Evolutionary conservation across 1,284 basidiomycete genomes (phyloP).

Genomic region (Kwoniella shivajii): DNA sequence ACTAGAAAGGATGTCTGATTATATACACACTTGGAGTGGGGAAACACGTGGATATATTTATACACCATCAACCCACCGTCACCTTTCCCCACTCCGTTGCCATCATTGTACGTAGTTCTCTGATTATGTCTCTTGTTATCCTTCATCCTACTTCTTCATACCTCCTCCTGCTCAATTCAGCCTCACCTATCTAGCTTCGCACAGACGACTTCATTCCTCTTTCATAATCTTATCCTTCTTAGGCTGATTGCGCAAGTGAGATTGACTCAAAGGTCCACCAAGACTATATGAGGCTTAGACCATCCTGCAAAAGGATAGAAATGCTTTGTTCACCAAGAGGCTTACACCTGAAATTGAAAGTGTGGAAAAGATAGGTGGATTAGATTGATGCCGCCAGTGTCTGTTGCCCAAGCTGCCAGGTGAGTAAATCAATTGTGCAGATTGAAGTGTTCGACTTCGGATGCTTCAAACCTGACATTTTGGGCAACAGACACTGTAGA

Average conservation of each 20-base stretch:
- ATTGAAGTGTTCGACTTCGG: not conserved
- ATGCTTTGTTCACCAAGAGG: not conserved
- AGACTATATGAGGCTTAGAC: not conserved
- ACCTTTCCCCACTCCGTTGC: no score
- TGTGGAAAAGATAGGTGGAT: not conserved
- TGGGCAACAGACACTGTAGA: not conserved
- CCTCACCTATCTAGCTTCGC: not conserved
- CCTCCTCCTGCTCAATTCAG: no score
- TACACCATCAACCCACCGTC: no score
- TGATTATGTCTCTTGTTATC: no score
- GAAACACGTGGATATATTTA: no score
- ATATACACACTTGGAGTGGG: no score
- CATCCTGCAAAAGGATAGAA: not conserved
- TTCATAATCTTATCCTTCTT: not conserved
- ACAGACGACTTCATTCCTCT: not conserved
- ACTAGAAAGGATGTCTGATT: no score
- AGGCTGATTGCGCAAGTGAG: not conserved
- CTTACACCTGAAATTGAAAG: not conserved
- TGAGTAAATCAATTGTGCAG: not conserved
- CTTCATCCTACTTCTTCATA: no score
- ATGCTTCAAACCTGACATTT: not conserved
- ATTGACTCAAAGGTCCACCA: not conserved
- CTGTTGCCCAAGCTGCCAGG: not conserved
- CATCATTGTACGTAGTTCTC: no score
- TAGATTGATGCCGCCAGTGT: not conserved